Evolutionary conservation across 164 flowering plant species (phyloP).

Genomic region (Magnolia kwangsiensis): DNA sequence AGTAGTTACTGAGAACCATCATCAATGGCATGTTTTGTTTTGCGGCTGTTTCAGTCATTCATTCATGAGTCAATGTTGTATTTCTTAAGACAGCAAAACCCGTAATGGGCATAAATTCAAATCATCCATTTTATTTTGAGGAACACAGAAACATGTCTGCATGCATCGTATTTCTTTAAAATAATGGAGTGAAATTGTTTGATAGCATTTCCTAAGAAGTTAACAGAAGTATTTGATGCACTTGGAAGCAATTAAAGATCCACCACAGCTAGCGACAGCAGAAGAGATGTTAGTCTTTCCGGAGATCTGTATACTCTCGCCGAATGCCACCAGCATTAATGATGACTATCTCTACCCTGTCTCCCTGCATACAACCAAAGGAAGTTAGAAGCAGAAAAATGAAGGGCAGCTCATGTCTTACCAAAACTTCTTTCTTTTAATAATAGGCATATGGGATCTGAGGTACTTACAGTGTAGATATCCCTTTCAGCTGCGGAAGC

Average conservation of each 20-base stretch:
- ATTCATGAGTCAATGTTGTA: not conserved
- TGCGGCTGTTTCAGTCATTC: not conserved
- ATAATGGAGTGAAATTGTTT: not conserved
- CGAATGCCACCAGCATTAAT: conserved; percentile 64
- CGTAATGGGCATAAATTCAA: not conserved
- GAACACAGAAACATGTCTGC: too few relatives aligned
- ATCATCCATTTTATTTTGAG: not conserved
- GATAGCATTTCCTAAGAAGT: not conserved
- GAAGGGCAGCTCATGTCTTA: not conserved
- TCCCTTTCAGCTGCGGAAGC: conserved; percentile 97
- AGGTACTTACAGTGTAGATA: conserved; percentile 75
- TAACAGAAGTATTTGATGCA: not conserved
- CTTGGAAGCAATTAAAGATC: not conserved
- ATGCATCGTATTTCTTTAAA: not conserved
- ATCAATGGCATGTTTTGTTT: not conserved
- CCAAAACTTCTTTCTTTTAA: too few relatives aligned
- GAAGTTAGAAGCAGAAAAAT: not conserved
- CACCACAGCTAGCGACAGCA: not conserved
- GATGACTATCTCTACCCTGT: conserved; percentile 70
- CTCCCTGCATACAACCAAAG: conserved; percentile 56
- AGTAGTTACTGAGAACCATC: conserved; percentile 17
- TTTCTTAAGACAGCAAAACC: not conserved
- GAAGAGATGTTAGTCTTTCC: conserved; percentile 55
- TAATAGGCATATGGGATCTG: not conserved
- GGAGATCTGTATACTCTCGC: conserved; percentile 64